Percentiles rank a stretch among this genome's conserved stretches.
Conservation (phyloP, 1,139 yeast genomes). For the Kodamaea alishanica region DNA sequence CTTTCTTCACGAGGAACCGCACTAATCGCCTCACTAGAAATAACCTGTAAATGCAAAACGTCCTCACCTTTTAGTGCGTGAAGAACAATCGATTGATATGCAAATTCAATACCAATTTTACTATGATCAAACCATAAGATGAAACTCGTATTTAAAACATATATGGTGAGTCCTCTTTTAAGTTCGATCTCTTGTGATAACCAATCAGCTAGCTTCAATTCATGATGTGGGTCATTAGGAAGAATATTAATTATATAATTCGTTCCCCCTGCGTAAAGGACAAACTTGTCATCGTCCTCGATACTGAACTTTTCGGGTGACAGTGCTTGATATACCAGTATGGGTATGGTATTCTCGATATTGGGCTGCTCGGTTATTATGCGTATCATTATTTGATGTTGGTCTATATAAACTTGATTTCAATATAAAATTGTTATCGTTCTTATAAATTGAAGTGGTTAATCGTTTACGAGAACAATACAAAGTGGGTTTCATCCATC, state of each 20-base stretch:
- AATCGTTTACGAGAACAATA: no score
- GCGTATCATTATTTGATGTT: slow-evolving; percentile 7
- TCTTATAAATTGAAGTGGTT: no score
- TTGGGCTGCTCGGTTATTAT: slow-evolving; percentile 36
- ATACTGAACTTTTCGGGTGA: slow-evolving; percentile 40
- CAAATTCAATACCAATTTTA: slow-evolving; percentile 36
- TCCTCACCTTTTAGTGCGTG: slow-evolving; percentile 33
- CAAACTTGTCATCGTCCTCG: slow-evolving; percentile 41
- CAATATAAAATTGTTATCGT: no score
- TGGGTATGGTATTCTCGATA: slow-evolving; percentile 41
- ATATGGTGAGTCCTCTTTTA: slow-evolving; percentile 22
- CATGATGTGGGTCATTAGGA: slow-evolving; percentile 17
- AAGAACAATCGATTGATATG: slow-evolving; percentile 36
- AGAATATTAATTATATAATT: slow-evolving; percentile 15
- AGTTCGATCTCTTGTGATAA: slow-evolving; percentile 12
- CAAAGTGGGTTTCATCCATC: no score
- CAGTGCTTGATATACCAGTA: slow-evolving; percentile 31
- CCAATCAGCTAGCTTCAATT: slow-evolving; percentile 11
- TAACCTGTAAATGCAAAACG: slow-evolving; percentile 34
- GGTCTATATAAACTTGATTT: no score
- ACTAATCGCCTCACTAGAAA: slow-evolving; percentile 18
- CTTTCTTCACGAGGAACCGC: slow-evolving; percentile 12
- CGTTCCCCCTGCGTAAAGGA: slow-evolving; percentile 40
- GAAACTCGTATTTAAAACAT: slow-evolving; percentile 37
- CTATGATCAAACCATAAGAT: slow-evolving; percentile 33